Percentiles rank a stretch among this genome's conserved stretches.
These are phyloP conservation scores for Exophiala sp. DNA, from an alignment of 2,329 filamentous ascomycete genomes.

Conservation along the genomic window DNA sequence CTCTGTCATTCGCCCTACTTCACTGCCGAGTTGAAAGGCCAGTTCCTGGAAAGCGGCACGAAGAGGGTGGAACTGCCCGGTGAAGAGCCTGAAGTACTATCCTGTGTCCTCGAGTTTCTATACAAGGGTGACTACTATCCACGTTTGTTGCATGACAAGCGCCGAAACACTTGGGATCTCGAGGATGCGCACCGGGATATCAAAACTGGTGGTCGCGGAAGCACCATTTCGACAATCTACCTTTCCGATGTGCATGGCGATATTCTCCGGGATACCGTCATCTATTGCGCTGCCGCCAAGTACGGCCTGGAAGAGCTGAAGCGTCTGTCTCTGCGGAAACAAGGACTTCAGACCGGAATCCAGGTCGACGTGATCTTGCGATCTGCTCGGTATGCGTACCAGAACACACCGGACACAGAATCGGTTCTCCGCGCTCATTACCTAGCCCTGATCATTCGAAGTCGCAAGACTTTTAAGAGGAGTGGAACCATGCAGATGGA, in stretches of 20 bases:
- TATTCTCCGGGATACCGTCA: slow-evolving; percentile 84
- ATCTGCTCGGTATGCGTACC: slow-evolving; percentile 91
- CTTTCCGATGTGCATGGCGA: slow-evolving; percentile 70
- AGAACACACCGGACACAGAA: slow-evolving; percentile 89
- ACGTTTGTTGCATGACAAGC: slow-evolving; percentile 80
- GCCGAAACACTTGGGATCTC: slow-evolving; percentile 82
- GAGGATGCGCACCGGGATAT: slow-evolving; percentile 61
- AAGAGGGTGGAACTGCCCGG: slow-evolving; percentile 75
- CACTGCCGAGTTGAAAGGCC: slow-evolving; percentile 65
- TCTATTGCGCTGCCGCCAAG: slow-evolving; percentile 87
- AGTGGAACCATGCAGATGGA: slow-evolving; percentile 98
- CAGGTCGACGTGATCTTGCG: slow-evolving; percentile 88
- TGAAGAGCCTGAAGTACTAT: slow-evolving; percentile 85
- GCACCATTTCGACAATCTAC: slow-evolving; percentile 73
- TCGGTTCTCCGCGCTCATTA: slow-evolving; percentile 93
- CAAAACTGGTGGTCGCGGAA: slow-evolving; percentile 57
- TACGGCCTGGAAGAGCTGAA: slow-evolving; percentile 93
- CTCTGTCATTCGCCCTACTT: slow-evolving; percentile 84
- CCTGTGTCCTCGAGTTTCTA: slow-evolving; percentile 89
- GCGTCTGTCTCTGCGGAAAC: slow-evolving; percentile 85
- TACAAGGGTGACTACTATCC: slow-evolving; percentile 98
- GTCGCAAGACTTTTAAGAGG: slow-evolving; percentile 95
- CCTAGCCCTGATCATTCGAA: slow-evolving; percentile 94
- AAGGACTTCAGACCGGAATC: slow-evolving; percentile 88
- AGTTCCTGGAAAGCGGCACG: slow-evolving; percentile 62